phyloP scores from a whole-genome alignment of 208 protist genomes.

The Wallacemonas rigidus region DNA sequence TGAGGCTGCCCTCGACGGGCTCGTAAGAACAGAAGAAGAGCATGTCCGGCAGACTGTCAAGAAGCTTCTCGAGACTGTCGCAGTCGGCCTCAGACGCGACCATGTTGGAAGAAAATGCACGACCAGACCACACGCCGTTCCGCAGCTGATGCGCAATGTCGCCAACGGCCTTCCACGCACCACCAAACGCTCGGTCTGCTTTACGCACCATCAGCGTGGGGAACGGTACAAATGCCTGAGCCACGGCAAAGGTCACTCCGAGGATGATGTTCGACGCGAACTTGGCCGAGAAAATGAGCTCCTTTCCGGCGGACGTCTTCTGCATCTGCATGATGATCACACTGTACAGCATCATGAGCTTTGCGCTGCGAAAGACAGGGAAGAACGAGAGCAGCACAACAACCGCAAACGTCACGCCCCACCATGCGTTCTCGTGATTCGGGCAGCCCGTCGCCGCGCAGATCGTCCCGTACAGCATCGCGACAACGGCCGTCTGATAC shows the following conservation, averaged over 20 bases:
- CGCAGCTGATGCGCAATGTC: conserved; percentile 30
- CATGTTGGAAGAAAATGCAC: conserved; percentile 31
- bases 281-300: conserved; percentile 21
- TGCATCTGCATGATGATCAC: conserved; percentile 53
- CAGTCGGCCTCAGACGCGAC: conserved; percentile 32
- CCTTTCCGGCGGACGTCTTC: conserved; percentile 13
- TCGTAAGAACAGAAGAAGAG: conserved; percentile 47
- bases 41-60: conserved; percentile 27
- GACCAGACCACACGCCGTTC: conserved; percentile 42
- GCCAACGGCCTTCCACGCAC: conserved; percentile 34
- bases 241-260: conserved; percentile 29
- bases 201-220: conserved; percentile 37
- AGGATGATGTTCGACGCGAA: conserved; percentile 40
- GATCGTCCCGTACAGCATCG: conserved; percentile 42
- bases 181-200: conserved; percentile 30
- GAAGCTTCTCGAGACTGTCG: conserved; percentile 30
- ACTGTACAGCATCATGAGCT: conserved; percentile 38
- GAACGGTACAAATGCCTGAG: conserved; percentile 44
- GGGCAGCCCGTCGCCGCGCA: conserved; percentile 21
- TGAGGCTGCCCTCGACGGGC: conserved; percentile 43
- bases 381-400: conserved; percentile 43
- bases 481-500: conserved; percentile 36
- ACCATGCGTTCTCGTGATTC: conserved; percentile 39
- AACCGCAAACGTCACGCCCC: conserved; percentile 40
- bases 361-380: conserved; percentile 34